Conservation (phyloP, 768 basidiomycete species). For the Leccinellum rugosiceps region DNA sequence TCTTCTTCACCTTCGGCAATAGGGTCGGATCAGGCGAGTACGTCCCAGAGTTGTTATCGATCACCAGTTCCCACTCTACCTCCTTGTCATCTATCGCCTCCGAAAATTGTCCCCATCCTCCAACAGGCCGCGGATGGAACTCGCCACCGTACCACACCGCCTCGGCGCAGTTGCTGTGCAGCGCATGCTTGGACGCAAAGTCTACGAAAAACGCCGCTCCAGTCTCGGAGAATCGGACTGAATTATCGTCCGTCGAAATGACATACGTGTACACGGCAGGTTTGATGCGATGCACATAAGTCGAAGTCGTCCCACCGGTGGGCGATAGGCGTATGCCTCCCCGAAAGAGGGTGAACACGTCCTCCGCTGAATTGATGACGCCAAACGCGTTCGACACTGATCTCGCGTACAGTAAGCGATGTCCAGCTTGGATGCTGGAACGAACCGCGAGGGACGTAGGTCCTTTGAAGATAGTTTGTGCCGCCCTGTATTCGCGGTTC, state of each 20-base stretch:
- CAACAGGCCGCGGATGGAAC: conserved; percentile 71
- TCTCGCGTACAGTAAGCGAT: conserved; percentile 72
- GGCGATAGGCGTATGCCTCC: conserved; percentile 32
- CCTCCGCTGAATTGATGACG: conserved; percentile 45
- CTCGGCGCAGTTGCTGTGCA: conserved; percentile 71
- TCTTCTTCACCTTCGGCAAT: conserved; percentile 55
- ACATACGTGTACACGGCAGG: conserved; percentile 86
- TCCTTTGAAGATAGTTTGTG: conserved; percentile 66
- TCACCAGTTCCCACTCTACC: conserved; percentile 75
- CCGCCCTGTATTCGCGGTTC: conserved; percentile 66
- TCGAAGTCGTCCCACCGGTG: conserved; percentile 9
- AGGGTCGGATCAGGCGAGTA: conserved; percentile 70
- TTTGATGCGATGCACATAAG: conserved; percentile 53
- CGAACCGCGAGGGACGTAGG: conserved; percentile 62
- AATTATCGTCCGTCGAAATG: conserved; percentile 70
- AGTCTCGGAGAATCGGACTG: conserved; percentile 82
- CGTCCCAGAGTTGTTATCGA: conserved; percentile 86
- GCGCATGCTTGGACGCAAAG: conserved; percentile 82
- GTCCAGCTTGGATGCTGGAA: conserved; percentile 66
- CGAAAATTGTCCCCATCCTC: conserved; percentile 63
- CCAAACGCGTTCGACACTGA: conserved; percentile 62
- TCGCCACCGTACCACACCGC: conserved; percentile 73
- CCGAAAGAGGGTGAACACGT: conserved; percentile 50
- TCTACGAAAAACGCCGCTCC: conserved; percentile 86
- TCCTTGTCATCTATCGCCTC: conserved; percentile 52